Conservation (phyloP, 2,329 filamentous ascomycete species). For the Sarocladium oryzae region DNA sequence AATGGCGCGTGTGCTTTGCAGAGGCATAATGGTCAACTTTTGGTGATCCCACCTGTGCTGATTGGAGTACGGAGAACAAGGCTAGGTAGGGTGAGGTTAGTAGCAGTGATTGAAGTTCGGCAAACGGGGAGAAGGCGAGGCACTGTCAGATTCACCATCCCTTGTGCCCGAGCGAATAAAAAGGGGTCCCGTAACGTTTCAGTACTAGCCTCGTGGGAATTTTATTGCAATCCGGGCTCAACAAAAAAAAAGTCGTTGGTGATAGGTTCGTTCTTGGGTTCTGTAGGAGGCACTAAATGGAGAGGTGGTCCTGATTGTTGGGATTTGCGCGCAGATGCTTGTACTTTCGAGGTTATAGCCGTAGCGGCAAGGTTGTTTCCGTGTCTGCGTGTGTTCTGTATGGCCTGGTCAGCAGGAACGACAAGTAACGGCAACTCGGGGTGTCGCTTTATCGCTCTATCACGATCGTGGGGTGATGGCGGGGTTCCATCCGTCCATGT, state of each 20-base stretch:
- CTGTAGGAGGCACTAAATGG: too few species aligned
- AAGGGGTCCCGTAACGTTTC: background rate
- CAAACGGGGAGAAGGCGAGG: constrained; percentile 4
- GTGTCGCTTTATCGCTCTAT: background rate
- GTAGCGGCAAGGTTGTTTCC: background rate
- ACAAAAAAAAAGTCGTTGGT: constrained; percentile 5
- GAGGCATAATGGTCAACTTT: background rate
- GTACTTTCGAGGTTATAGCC: background rate
- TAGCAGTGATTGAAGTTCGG: background rate
- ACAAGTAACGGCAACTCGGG: background rate
- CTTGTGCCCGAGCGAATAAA: constrained; percentile 3
- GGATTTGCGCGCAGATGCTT: too few species aligned
- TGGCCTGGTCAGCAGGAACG: too few species aligned
- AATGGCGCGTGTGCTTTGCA: background rate
- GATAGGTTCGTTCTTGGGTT: background rate
- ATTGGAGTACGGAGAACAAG: background rate
- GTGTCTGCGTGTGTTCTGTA: background rate
- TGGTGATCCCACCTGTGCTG: background rate
- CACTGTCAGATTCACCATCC: background rate
- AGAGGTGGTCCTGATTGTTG: too few species aligned
- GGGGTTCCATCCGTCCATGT: constrained; percentile 7
- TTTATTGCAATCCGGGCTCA: background rate
- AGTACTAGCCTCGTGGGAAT: constrained; percentile 2
- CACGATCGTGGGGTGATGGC: constrained; percentile 2
- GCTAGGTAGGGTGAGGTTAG: background rate